These are phyloP conservation scores for Elymus sibiricus DNA, from an alignment of 176 grass and related monocot species.

Conservation along the genomic window DNA sequence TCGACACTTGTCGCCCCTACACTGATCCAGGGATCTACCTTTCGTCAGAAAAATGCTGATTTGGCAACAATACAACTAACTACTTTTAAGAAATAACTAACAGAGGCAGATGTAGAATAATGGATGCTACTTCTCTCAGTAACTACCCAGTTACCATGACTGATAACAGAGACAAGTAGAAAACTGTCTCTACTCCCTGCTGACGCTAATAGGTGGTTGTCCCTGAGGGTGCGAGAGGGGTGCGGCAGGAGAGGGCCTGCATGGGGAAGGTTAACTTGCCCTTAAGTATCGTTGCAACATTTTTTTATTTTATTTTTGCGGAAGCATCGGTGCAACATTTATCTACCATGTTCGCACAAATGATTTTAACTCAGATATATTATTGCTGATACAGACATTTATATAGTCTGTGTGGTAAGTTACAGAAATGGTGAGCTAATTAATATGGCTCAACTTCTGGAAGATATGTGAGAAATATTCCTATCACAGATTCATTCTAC, in stretches of 20 bases:
- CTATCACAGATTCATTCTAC: not conserved
- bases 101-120: not conserved
- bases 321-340: not conserved
- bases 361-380: conserved; percentile 8
- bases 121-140: not conserved
- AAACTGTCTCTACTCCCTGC: not conserved
- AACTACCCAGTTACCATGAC: not conserved
- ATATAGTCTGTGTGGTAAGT: not conserved
- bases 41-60: not conserved
- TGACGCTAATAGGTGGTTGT: not conserved
- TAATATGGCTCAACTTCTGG: not conserved
- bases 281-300: not conserved
- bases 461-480: not conserved
- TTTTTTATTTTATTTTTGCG: not conserved
- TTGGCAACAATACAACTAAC: not conserved
- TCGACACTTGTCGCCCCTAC: not conserved
- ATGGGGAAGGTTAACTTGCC: not conserved
- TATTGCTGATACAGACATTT: not conserved
- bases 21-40: not conserved
- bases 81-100: not conserved
- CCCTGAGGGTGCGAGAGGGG: not conserved
- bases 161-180: not conserved
- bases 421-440: not conserved
- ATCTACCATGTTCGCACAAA: not conserved
- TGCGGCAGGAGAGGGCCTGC: not conserved